phyloP scores from a whole-genome alignment of 768 basidiomycete species.

The Clitopilus passeckerianus region DNA sequence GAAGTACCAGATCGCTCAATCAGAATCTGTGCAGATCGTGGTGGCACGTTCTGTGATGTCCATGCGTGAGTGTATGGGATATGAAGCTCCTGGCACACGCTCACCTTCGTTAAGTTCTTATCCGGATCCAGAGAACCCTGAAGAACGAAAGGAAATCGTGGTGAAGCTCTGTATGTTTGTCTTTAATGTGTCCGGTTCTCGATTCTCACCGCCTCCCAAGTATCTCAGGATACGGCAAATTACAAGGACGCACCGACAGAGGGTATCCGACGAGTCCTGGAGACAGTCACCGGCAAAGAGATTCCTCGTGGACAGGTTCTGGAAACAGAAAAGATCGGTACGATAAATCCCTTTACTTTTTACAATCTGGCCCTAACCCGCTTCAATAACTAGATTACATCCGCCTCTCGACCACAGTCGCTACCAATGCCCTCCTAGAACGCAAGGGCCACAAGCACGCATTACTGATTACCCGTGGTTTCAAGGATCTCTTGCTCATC shows the following conservation, averaged over 20 bases:
- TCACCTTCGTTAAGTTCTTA: slow-evolving; percentile 49
- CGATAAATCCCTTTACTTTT: background rate
- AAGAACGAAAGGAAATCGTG: slow-evolving; percentile 72
- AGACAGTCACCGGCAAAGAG: slow-evolving; percentile 62
- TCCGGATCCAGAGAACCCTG: slow-evolving; percentile 59
- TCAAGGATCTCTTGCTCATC: slow-evolving; percentile 87
- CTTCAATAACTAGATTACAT: slow-evolving; percentile 66
- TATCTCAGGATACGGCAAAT: slow-evolving; percentile 85
- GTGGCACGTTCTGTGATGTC: slow-evolving; percentile 91
- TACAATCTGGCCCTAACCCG: slow-evolving; percentile 1
- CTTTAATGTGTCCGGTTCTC: background rate
- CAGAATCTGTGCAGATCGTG: slow-evolving; percentile 82
- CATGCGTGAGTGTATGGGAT: slow-evolving; percentile 52
- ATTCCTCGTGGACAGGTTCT: slow-evolving; percentile 66
- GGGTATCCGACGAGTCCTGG: slow-evolving; percentile 83
- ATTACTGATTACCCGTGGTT: slow-evolving; percentile 85
- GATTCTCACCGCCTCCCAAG: slow-evolving; percentile 27
- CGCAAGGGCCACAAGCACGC: slow-evolving; percentile 92
- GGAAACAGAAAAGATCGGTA: slow-evolving; percentile 79
- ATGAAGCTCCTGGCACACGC: background rate
- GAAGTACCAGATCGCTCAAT: slow-evolving; percentile 69
- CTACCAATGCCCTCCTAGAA: slow-evolving; percentile 93
- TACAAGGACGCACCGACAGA: slow-evolving; percentile 94
- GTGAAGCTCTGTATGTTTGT: slow-evolving; percentile 75
- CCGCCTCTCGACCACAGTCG: slow-evolving; percentile 89